phyloP scores from a whole-genome alignment of 257 asterid genomes.

The Nicotiana benthamiana region DNA sequence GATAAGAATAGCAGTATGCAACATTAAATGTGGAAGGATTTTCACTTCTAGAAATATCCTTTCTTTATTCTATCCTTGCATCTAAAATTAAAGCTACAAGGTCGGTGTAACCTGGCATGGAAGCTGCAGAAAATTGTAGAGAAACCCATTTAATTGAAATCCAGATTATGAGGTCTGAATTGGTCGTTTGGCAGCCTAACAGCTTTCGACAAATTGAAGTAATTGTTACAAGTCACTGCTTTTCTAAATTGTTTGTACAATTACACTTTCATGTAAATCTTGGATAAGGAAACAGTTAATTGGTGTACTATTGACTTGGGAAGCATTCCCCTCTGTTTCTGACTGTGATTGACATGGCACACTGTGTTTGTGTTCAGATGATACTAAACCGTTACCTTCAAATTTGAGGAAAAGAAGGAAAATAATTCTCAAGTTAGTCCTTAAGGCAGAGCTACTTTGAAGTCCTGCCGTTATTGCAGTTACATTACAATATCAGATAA shows the following conservation, averaged over 20 bases:
- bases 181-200: background rate
- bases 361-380: too few relatives aligned
- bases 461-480: too few relatives aligned
- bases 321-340: background rate
- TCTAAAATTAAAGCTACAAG: background rate
- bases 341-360: too few relatives aligned
- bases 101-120: constrained; percentile 8
- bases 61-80: too few relatives aligned
- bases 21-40: too few relatives aligned
- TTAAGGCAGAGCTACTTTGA: too few relatives aligned
- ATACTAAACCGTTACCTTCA: too few relatives aligned
- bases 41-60: too few relatives aligned
- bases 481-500: too few relatives aligned
- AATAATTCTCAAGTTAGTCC: too few relatives aligned
- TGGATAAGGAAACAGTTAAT: background rate
- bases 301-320: background rate
- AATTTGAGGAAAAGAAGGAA: too few relatives aligned
- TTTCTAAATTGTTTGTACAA: background rate
- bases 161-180: background rate
- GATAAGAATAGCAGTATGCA: too few relatives aligned
- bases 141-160: background rate
- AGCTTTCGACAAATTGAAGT: background rate
- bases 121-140: background rate
- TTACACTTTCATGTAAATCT: background rate
- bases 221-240: background rate